These are phyloP conservation scores for Neurospora pannonica DNA, from an alignment of 495 filamentous ascomycete genomes.

Conservation along the genomic window DNA sequence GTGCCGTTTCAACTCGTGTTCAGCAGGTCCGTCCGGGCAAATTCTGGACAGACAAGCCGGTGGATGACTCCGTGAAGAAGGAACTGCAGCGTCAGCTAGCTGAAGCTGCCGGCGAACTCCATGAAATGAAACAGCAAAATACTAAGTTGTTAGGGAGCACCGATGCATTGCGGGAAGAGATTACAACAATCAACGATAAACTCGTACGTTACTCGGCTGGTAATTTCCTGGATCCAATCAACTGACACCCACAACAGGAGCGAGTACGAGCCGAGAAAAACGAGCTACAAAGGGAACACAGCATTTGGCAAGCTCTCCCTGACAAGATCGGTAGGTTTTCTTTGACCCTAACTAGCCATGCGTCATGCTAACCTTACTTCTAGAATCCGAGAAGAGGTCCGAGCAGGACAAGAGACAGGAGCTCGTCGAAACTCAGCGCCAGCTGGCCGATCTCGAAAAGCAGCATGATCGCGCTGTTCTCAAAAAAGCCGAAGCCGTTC, in stretches of 20 bases:
- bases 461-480: conserved; percentile 49
- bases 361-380: conserved; percentile 12
- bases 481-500: conserved; percentile 50
- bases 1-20: conserved; percentile 55
- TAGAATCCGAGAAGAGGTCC: conserved; percentile 47
- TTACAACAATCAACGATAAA: conserved; percentile 6
- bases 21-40: conserved; percentile 43
- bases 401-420: conserved; percentile 27
- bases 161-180: conserved; percentile 2
- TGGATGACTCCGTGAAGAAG: conserved; percentile 52
- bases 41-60: conserved; percentile 69
- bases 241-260: conserved; percentile 24
- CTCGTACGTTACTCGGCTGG: conserved; percentile 20
- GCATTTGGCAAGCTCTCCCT: conserved; percentile 56
- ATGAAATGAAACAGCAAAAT: conserved; percentile 23
- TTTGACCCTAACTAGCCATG: conserved; percentile 10
- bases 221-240: neutral
- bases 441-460: conserved; percentile 27
- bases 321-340: conserved; percentile 50
- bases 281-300: conserved; percentile 51
- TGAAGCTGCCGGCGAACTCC: conserved; percentile 20
- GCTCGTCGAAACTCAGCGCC: conserved; percentile 30
- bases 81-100: conserved; percentile 30
- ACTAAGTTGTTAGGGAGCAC: neutral
- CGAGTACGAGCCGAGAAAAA: conserved; percentile 27